Percentiles rank a stretch among this genome's conserved stretches.
These are phyloP conservation scores for Castanea sativa DNA, from an alignment of 306 rosid species.

Conservation along the genomic window DNA sequence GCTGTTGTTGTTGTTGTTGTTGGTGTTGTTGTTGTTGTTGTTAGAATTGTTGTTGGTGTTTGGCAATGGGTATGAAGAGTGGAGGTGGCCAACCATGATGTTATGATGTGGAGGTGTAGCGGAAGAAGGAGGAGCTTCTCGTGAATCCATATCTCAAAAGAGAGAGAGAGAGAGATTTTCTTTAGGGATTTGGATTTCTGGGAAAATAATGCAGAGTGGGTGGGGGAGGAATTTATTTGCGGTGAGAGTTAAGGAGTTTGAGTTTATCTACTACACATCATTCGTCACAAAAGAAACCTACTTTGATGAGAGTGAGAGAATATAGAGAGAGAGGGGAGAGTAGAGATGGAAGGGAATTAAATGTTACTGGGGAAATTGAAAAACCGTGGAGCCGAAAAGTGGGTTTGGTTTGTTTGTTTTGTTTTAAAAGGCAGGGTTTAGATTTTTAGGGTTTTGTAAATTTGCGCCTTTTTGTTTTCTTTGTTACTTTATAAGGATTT, in stretches of 20 bases:
- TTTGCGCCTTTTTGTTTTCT: background rate
- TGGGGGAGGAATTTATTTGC: background rate
- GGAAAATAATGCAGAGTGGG: conserved; percentile 20
- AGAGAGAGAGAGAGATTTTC: background rate
- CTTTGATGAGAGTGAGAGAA: too few relatives aligned
- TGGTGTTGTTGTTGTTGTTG: background rate
- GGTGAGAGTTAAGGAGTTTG: conserved; percentile 3
- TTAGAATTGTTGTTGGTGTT: conserved; percentile 7
- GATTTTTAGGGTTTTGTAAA: conserved; percentile 9
- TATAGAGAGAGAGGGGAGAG: background rate
- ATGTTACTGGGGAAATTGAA: background rate
- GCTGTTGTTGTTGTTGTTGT: background rate
- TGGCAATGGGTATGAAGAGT: conserved; percentile 31
- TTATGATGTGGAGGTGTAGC: conserved; percentile 24
- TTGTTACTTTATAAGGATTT: background rate
- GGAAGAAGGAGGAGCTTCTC: conserved; percentile 40
- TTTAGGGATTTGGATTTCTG: conserved; percentile 1
- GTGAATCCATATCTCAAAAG: conserved; percentile 59
- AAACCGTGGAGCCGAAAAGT: conserved; percentile 16
- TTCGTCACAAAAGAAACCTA: too few relatives aligned
- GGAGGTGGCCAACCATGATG: conserved; percentile 55
- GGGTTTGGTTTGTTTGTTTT: too few relatives aligned
- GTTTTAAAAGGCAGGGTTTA: background rate
- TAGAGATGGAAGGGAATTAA: background rate
- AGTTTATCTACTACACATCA: too few relatives aligned